Percentiles rank a stretch among this genome's conserved stretches.
phyloP scores from a whole-genome alignment of 208 protist genomes.

The Balamuthia mandrillaris region DNA sequence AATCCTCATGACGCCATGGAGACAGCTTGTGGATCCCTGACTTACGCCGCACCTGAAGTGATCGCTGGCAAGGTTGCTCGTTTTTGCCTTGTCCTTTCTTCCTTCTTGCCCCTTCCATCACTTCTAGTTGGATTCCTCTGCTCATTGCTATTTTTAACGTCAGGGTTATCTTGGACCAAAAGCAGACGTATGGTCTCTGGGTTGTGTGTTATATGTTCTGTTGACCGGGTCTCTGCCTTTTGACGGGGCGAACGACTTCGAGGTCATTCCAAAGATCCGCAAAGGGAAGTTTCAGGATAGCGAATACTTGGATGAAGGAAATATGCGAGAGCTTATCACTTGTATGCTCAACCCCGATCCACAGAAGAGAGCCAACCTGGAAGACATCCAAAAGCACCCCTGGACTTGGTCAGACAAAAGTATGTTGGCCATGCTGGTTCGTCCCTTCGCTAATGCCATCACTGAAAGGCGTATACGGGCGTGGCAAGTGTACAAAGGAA shows the following conservation, averaged over 20 bases:
- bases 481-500: too few species aligned
- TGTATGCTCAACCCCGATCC: conserved; percentile 39
- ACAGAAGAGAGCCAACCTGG: conserved; percentile 27
- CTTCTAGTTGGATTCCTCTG: not conserved
- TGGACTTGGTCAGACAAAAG: conserved; percentile 40
- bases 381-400: conserved; percentile 41
- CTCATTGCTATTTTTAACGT: not conserved
- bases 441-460: conserved; percentile 25
- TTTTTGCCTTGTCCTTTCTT: not conserved
- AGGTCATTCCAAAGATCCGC: conserved; percentile 38
- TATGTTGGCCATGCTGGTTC: conserved; percentile 40
- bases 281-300: conserved; percentile 40
- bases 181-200: conserved; percentile 95
- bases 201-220: conserved; percentile 96
- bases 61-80: conserved; percentile 32
- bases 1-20: conserved; percentile 46
- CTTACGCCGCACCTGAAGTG: conserved; percentile 29
- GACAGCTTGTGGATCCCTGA: conserved; percentile 38
- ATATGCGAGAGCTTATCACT: conserved; percentile 39
- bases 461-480: not conserved
- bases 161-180: conserved; percentile 81
- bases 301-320: conserved; percentile 29
- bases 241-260: conserved; percentile 67
- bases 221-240: conserved; percentile 94
- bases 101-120: not conserved